These are phyloP conservation scores for Straminergon stramineum DNA, from an alignment of 225 moss, liverwort and hornwort genomes.

Conservation along the genomic window DNA sequence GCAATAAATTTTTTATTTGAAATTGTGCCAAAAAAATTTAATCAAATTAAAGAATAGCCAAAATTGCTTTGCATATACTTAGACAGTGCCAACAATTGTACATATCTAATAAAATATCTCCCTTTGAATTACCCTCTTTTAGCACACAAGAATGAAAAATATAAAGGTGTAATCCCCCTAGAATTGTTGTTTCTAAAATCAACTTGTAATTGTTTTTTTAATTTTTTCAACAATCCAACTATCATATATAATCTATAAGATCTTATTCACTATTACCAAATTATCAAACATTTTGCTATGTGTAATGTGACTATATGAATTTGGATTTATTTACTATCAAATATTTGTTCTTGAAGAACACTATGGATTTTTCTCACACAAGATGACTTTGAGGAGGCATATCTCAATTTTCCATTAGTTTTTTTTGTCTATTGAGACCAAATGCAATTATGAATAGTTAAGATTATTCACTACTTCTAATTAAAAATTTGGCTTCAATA, in stretches of 20 bases:
- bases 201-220: no score
- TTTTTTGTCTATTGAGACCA: not conserved
- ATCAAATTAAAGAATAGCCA: no score
- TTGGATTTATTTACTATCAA: not conserved
- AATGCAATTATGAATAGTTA: not conserved
- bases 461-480: not conserved
- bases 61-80: not conserved
- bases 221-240: fast-evolving
- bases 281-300: fast-evolving
- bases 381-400: fast-evolving
- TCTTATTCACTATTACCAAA: not conserved
- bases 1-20: not conserved
- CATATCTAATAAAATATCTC: not conserved
- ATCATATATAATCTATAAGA: not conserved
- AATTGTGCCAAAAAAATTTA: fast-evolving
- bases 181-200: not conserved
- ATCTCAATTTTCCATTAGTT: not conserved
- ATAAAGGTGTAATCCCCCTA: fast-evolving
- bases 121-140: not conserved
- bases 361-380: fast-evolving
- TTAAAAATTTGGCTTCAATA: not conserved
- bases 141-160: not conserved
- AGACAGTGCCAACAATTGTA: no score
- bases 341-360: not conserved
- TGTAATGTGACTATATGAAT: not conserved